These are phyloP conservation scores for Lachnum nothofagi DNA, from an alignment of 2,329 filamentous ascomycete species.

Conservation along the genomic window DNA sequence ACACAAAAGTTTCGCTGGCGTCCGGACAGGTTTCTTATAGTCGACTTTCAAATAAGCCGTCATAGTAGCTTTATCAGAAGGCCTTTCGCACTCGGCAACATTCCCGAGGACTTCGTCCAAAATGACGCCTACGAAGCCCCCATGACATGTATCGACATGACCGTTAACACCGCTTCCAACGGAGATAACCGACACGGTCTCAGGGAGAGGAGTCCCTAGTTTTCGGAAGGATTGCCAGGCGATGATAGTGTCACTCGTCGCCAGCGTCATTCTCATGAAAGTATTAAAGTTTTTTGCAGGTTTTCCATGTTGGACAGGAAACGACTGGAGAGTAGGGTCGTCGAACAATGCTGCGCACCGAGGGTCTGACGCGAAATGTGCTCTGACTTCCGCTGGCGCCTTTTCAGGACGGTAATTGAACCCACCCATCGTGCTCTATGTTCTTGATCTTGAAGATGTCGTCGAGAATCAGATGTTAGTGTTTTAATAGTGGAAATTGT, in stretches of 20 bases:
- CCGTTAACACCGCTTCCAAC: constrained; percentile 52
- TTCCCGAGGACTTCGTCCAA: constrained; percentile 50
- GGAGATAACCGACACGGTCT: constrained; percentile 19
- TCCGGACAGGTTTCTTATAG: constrained; percentile 49
- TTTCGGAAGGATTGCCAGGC: constrained; percentile 22
- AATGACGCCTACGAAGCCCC: constrained; percentile 52
- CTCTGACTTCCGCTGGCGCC: constrained; percentile 7
- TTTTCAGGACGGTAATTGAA: not conserved
- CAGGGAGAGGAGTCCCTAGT: constrained; percentile 1
- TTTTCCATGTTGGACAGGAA: constrained; percentile 7
- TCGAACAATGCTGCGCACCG: constrained; percentile 18
- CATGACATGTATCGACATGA: constrained; percentile 50
- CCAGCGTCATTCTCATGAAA: constrained; percentile 18
- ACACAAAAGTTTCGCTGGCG: constrained; percentile 45
- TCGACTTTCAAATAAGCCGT: constrained; percentile 52
- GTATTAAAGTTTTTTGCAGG: constrained; percentile 9
- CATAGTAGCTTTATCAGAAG: constrained; percentile 21
- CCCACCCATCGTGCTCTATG: no score
- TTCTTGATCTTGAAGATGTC: no score
- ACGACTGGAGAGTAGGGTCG: constrained; percentile 20
- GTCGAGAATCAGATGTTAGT: no score
- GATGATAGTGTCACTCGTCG: constrained; percentile 18
- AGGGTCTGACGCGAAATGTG: constrained; percentile 16
- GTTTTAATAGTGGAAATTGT: no score
- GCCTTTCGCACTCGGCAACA: constrained; percentile 8